These are phyloP conservation scores for Pleomassaria siparia DNA, from an alignment of 2,329 filamentous ascomycete species.

Conservation along the genomic window DNA sequence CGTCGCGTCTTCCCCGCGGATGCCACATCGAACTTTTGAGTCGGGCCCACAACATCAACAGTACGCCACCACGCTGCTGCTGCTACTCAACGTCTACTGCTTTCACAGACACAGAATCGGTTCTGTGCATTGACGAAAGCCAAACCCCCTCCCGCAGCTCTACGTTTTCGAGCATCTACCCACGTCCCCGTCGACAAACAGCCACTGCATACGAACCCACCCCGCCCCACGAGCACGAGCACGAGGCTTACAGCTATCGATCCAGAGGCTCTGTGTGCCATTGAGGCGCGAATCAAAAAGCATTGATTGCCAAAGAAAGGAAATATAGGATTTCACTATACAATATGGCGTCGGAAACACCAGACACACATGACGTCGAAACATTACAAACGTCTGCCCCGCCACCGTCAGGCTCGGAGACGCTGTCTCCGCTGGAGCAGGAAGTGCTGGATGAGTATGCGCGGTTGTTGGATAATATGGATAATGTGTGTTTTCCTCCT, in stretches of 20 bases:
- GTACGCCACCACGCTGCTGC: background rate
- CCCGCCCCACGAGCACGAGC: background rate
- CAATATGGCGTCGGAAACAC: conserved; percentile 2
- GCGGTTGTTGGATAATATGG: conserved; percentile 83
- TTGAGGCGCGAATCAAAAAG: background rate
- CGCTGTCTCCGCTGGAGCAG: conserved; percentile 78
- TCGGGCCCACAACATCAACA: background rate
- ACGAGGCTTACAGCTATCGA: too few species aligned
- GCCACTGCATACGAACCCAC: background rate
- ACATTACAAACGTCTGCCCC: conserved; percentile 17
- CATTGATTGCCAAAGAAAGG: too few species aligned
- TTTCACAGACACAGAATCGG: background rate
- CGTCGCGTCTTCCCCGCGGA: conserved; percentile 26
- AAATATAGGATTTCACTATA: background rate
- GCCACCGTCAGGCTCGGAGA: conserved; percentile 24
- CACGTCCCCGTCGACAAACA: background rate
- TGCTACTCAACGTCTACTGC: background rate
- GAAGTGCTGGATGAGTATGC: conserved; percentile 95
- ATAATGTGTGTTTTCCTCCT: conserved; percentile 63
- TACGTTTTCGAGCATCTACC: background rate
- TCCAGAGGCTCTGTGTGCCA: background rate
- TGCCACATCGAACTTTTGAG: background rate
- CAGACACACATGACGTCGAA: conserved; percentile 12
- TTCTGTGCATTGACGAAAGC: background rate
- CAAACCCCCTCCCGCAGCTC: background rate